Evolutionary conservation across 1,139 yeast species (phyloP), one percentile per base, ranked within the genome.

Genomic region (Lodderomyces parapsilosis): DNA sequence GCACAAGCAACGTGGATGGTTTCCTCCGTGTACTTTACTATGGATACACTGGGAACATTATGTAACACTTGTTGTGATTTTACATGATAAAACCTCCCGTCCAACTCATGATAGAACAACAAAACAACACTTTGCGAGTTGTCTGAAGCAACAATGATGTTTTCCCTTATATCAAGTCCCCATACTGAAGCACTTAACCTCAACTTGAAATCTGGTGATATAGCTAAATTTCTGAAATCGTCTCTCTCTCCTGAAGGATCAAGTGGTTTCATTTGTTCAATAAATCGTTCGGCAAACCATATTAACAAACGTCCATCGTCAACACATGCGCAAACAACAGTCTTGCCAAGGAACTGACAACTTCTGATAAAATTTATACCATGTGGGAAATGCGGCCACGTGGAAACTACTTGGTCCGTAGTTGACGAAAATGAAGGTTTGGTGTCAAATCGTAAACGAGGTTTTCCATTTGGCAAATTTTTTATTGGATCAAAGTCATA

Each of bases 301-400:
- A 82, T 53, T 46, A 74, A 50, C 0, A 79, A 62, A 14, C 75
- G 57, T 0, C 88, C 87, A 58, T 80, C 83, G 55, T 84, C 90
- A 23, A 68, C 53, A 33, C 84, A 79, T 1, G 70, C 71, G 0
- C 66, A 73, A 11, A 83, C 49, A 0, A 74, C 68, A 25, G 69
- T 72, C 19, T 53, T 49, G 4, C 47, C 50, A 0, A 63, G 69
- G 19, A 70, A 65, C 43, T 53, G 50, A 2, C 53, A 49, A 1
- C 52, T 40, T 7, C 63, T 69, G 1, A 78, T 44, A 49, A 58
- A 74, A 50, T 83, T 84, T 38, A 83, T 70, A 0, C 81, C 71
- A 53, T 81, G 86, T 0, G 88, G 87, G 40, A 61, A 68, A 46
- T 63, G 63, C 0, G 79, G 78, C 75, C 76, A 72, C 0, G 81